Conservation (phyloP, 31 red algal genomes). For the Bonnemaisonia californica region DNA sequence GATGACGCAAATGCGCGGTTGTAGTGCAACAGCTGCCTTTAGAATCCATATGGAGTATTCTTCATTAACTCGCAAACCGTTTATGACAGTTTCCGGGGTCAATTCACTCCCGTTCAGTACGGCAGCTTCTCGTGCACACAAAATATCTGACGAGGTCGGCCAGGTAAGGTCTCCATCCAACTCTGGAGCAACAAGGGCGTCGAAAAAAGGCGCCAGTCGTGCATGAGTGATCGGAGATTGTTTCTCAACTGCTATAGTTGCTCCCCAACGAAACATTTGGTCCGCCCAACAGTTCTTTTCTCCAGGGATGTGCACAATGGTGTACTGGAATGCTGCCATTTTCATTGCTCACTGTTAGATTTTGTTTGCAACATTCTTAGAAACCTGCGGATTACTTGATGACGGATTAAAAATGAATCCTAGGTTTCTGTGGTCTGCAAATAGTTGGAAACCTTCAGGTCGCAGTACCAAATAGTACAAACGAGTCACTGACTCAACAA, state of each 20-base stretch:
- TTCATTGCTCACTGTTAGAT: slow-evolving; percentile 18
- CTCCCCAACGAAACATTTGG: slow-evolving; percentile 23
- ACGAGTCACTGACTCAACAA: background rate
- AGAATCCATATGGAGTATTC: too few relatives aligned
- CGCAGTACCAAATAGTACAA: slow-evolving; percentile 8
- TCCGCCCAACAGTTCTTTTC: slow-evolving; percentile 40
- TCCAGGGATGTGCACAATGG: slow-evolving; percentile 26
- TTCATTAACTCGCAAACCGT: too few relatives aligned
- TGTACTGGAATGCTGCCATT: slow-evolving; percentile 11
- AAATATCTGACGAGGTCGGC: background rate
- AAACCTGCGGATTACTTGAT: background rate
- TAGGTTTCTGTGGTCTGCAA: slow-evolving; percentile 22
- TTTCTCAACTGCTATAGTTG: background rate
- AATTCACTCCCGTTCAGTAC: background rate
- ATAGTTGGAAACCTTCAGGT: background rate
- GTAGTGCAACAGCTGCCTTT: background rate
- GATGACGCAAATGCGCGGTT: slow-evolving; percentile 29
- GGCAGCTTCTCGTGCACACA: background rate
- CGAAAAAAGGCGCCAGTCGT: background rate
- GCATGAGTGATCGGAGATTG: background rate
- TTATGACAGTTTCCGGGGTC: background rate
- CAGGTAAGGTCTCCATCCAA: background rate
- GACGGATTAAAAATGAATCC: slow-evolving; percentile 24
- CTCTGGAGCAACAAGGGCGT: background rate
- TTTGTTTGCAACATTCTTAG: slow-evolving; percentile 17